Percentiles rank a stretch among this genome's conserved stretches.
These are phyloP conservation scores for Bondarzewia mesenterica DNA, from an alignment of 1,284 basidiomycete species.

Conservation along the genomic window DNA sequence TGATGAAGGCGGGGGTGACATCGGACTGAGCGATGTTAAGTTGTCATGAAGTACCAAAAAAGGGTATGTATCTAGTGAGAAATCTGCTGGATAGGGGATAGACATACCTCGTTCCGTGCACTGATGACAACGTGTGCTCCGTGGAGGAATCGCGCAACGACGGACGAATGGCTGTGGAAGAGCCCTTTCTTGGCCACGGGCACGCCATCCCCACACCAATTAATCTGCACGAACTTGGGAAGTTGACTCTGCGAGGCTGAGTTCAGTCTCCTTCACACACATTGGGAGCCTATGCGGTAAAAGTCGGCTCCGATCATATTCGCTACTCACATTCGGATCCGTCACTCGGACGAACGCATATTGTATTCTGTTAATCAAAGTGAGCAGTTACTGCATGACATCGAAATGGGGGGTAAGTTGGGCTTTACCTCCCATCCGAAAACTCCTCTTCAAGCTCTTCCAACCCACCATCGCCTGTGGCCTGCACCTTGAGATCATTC, in stretches of 20 bases:
- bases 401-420: conserved; percentile 15
- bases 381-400: too few species aligned
- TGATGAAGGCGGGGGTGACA: conserved; percentile 72
- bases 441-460: conserved; percentile 94
- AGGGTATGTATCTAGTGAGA: background rate
- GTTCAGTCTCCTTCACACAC: conserved; percentile 1
- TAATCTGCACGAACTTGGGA: conserved; percentile 88
- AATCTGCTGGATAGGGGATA: background rate
- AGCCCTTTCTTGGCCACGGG: conserved; percentile 89
- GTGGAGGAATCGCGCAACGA: conserved; percentile 78
- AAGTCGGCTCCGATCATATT: background rate
- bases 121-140: conserved; percentile 88
- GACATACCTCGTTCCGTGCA: conserved; percentile 79
- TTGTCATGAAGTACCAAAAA: conserved; percentile 4
- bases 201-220: conserved; percentile 95
- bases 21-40: conserved; percentile 49
- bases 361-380: conserved; percentile 76
- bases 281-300: background rate
- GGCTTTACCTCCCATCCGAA: conserved; percentile 83
- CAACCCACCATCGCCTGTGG: conserved; percentile 76
- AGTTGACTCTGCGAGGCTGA: conserved; percentile 55
- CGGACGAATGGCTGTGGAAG: conserved; percentile 82
- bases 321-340: conserved; percentile 69
- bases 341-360: conserved; percentile 88
- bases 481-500: conserved; percentile 88